A percentile compares a stretch with the other conserved stretches of the same genome.
Conservation (phyloP, 2,329 filamentous ascomycete species). For the Diatrype stigma region DNA sequence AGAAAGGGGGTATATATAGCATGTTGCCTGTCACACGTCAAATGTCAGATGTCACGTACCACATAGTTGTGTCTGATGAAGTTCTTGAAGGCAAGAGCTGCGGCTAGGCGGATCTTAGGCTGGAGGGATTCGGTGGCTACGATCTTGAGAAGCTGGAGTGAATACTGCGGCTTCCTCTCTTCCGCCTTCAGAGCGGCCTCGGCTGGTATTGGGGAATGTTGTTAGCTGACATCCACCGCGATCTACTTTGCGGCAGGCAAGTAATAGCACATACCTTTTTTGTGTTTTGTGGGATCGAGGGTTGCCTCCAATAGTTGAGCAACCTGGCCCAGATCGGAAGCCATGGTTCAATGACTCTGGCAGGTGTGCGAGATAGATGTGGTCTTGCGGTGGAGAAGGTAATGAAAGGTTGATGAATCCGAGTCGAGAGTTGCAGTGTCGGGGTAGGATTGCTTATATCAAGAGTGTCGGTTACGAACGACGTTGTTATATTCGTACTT, state of each 20-base stretch:
- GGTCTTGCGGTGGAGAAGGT: too few relatives aligned
- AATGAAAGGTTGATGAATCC: too few relatives aligned
- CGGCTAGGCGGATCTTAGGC: conserved; percentile 76
- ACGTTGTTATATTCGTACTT: too few relatives aligned
- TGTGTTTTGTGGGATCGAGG: conserved; percentile 80
- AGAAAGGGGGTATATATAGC: background rate
- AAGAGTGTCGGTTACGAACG: too few relatives aligned
- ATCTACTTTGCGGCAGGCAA: conserved; percentile 5
- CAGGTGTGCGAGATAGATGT: background rate
- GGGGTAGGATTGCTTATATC: too few relatives aligned
- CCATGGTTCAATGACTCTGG: conserved; percentile 39
- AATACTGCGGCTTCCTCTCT: conserved; percentile 82
- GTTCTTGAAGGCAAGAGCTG: conserved; percentile 96
- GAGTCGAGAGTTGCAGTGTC: too few relatives aligned
- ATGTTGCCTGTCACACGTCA: too few relatives aligned
- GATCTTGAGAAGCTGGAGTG: conserved; percentile 82
- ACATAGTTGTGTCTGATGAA: conserved; percentile 94
- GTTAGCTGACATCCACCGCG: background rate
- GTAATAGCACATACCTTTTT: conserved; percentile 65
- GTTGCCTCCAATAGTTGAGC: conserved; percentile 87
- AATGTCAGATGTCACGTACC: conserved; percentile 39
- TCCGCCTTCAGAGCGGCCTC: conserved; percentile 75
- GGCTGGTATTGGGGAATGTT: conserved; percentile 49
- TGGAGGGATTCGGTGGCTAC: conserved; percentile 72
- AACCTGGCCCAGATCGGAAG: conserved; percentile 55